A percentile compares a stretch with the other conserved stretches of the same genome.
Evolutionary conservation across 257 asterid species (phyloP).

Genomic region (Rhazya stricta): DNA sequence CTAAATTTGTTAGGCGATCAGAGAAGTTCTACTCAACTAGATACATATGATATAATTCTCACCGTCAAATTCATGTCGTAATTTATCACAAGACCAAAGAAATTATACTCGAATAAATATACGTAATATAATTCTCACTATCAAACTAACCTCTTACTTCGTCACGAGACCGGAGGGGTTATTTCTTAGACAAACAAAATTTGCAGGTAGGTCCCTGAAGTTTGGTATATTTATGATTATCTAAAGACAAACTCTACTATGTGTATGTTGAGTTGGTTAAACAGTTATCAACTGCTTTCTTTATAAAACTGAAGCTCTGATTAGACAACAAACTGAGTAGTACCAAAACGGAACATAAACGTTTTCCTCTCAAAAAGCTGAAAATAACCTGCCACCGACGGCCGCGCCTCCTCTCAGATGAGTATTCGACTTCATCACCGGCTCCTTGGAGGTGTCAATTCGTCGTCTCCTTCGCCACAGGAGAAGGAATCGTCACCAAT

Average conservation of each 20-base stretch:
- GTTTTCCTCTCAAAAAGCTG: not conserved
- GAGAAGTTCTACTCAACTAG: no score
- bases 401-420: constrained; percentile 9
- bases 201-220: not conserved
- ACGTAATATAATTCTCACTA: no score
- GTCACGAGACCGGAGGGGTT: no score
- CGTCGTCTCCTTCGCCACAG: constrained; percentile 9
- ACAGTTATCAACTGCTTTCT: constrained; percentile 6
- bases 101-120: no score
- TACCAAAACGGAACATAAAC: not conserved
- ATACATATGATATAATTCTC: no score
- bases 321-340: not conserved
- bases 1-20: no score
- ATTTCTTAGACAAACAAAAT: no score
- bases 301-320: constrained; percentile 2
- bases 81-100: no score
- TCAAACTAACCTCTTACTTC: no score
- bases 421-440: constrained; percentile 8
- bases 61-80: no score
- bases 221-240: not conserved
- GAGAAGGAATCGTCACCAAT: not conserved
- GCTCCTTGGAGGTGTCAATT: constrained; percentile 13
- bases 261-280: not conserved
- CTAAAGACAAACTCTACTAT: not conserved
- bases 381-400: not conserved